Evolutionary conservation across 73 alveolate genomes (phyloP).

Genomic region (Diophrys appendiculata): DNA sequence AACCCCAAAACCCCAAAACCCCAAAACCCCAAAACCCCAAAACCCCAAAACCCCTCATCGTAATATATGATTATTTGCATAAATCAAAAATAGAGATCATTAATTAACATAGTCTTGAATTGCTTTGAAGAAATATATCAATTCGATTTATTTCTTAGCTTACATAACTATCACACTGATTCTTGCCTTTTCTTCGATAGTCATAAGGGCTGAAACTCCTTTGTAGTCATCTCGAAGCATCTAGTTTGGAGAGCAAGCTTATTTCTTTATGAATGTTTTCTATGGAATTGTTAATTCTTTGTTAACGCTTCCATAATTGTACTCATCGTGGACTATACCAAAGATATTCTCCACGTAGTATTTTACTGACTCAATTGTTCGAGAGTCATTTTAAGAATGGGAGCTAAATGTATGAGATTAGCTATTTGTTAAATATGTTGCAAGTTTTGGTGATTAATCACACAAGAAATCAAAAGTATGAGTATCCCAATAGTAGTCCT

Average conservation of each 20-base stretch:
- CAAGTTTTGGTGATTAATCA: neutral
- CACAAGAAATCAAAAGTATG: neutral
- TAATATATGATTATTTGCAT: too few species aligned
- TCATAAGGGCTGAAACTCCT: neutral
- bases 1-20: too few species aligned
- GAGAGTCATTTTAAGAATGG: too few species aligned
- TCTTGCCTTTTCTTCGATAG: neutral
- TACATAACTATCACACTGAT: neutral
- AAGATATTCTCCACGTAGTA: neutral
- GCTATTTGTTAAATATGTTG: neutral
- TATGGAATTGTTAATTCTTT: neutral
- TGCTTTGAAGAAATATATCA: neutral
- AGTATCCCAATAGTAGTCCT: conserved; percentile 1
- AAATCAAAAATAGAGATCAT: too few species aligned
- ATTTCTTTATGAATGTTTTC: neutral
- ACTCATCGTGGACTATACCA: neutral
- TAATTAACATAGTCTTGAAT: neutral
- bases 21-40: too few species aligned
- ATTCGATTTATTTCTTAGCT: neutral
- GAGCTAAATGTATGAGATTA: too few species aligned
- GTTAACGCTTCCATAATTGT: neutral
- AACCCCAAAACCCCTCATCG: too few species aligned
- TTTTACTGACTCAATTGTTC: neutral
- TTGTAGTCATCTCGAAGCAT: neutral
- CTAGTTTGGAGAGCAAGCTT: neutral